These are phyloP conservation scores for Lepiota subincarnata DNA, from an alignment of 768 basidiomycete species.

Conservation along the genomic window DNA sequence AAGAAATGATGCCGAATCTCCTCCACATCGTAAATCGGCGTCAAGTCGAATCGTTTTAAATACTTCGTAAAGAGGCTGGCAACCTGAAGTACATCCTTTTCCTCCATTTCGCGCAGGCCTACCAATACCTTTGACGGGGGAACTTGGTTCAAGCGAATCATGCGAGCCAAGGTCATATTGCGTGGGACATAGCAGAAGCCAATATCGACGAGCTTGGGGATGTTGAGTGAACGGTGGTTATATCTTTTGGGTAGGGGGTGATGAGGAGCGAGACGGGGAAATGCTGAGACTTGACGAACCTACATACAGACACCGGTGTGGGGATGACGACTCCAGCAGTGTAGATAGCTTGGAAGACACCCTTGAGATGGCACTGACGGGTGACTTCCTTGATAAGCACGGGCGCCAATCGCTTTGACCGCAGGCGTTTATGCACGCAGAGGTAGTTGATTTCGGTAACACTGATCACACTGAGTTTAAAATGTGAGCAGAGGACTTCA, in stretches of 20 bases:
- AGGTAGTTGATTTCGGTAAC: constrained; percentile 96
- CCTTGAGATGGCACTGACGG: constrained; percentile 81
- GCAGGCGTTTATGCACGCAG: constrained; percentile 95
- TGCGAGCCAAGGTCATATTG: constrained; percentile 85
- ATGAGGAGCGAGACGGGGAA: constrained; percentile 5
- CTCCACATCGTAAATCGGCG: constrained; percentile 65
- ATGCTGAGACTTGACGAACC: constrained; percentile 41
- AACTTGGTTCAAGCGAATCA: constrained; percentile 74
- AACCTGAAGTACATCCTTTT: constrained; percentile 69
- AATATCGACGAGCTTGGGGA: constrained; percentile 87
- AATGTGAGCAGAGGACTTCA: not conserved
- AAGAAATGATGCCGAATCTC: constrained; percentile 87
- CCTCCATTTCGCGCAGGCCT: constrained; percentile 87
- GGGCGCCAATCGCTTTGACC: constrained; percentile 91
- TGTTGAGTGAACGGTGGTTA: constrained; percentile 87
- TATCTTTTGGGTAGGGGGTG: constrained; percentile 47
- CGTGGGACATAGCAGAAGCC: constrained; percentile 87
- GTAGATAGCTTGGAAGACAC: constrained; percentile 96
- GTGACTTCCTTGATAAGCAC: constrained; percentile 98
- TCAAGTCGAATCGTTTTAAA: constrained; percentile 83
- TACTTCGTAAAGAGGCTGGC: constrained; percentile 69
- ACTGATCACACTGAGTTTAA: constrained; percentile 50
- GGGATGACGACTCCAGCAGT: constrained; percentile 93
- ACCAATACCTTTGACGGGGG: constrained; percentile 44
- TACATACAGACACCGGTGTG: constrained; percentile 84